phyloP scores from a whole-genome alignment of 2,329 filamentous ascomycete genomes.

The Hypoxylon sp. region DNA sequence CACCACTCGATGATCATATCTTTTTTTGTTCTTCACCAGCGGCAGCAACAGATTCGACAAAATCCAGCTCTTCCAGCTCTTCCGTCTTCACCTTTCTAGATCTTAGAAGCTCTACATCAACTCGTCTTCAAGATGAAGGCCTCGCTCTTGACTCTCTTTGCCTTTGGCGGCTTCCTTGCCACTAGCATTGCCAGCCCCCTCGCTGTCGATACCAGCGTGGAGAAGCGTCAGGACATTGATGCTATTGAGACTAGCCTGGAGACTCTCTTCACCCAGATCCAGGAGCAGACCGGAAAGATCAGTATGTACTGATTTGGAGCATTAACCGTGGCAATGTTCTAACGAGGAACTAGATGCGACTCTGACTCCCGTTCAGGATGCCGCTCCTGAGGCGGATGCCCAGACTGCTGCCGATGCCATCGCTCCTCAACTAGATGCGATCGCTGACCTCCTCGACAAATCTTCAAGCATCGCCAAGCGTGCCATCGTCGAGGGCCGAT shows the following conservation, averaged over 20 bases:
- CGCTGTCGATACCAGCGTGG: conserved; percentile 33
- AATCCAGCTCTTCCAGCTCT: conserved; percentile 17
- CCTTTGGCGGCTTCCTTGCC: conserved; percentile 49
- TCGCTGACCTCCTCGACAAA: conserved; percentile 45
- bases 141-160: conserved; percentile 46
- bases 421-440: conserved; percentile 46
- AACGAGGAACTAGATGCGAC: conserved; percentile 44
- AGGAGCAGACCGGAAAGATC: conserved; percentile 49
- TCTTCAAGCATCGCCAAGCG: conserved; percentile 44
- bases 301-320: conserved; percentile 39
- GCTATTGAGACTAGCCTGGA: conserved; percentile 45
- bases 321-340: conserved; percentile 12
- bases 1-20: conserved; percentile 3
- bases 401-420: conserved; percentile 41
- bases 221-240: conserved; percentile 49
- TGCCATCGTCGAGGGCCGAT: conserved; percentile 38
- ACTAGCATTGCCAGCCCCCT: conserved; percentile 48
- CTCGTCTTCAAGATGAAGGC: conserved; percentile 49
- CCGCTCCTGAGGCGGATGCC: conserved; percentile 39
- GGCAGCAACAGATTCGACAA: conserved; percentile 29
- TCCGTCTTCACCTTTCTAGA: conserved; percentile 9
- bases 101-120: conserved; percentile 17
- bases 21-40: conserved; percentile 27
- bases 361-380: conserved; percentile 39
- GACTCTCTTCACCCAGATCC: conserved; percentile 45